Conservation (phyloP, 2,329 filamentous ascomycete species). For the Aureobasidium sp. region DNA sequence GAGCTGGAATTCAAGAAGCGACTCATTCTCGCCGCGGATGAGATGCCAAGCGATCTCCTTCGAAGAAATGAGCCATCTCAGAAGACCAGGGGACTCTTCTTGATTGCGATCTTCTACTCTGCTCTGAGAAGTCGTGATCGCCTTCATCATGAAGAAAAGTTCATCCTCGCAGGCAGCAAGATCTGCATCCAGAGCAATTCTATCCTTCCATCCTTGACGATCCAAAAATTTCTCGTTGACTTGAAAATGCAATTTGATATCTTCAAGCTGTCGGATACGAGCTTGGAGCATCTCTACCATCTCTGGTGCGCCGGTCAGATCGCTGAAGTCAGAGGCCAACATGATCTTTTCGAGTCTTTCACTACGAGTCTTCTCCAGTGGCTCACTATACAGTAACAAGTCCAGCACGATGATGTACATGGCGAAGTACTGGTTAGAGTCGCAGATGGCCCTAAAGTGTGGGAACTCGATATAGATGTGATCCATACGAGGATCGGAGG, state of each 20-base stretch:
- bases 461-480: slow-evolving; percentile 97
- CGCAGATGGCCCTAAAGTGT: slow-evolving; percentile 86
- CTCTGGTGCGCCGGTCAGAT: slow-evolving; percentile 84
- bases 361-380: slow-evolving; percentile 90
- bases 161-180: slow-evolving; percentile 88
- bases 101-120: slow-evolving; percentile 64
- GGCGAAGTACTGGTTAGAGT: slow-evolving; percentile 94
- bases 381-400: slow-evolving; percentile 91
- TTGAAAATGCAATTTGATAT: slow-evolving; percentile 95
- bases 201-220: slow-evolving; percentile 83
- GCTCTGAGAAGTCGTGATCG: slow-evolving; percentile 91
- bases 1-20: slow-evolving; percentile 86
- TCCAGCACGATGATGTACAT: slow-evolving; percentile 98
- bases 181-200: slow-evolving; percentile 81
- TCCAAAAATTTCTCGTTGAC: slow-evolving; percentile 83
- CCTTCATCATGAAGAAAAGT: slow-evolving; percentile 99
- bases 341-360: slow-evolving; percentile 98
- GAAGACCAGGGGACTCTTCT: slow-evolving; percentile 60
- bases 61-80: slow-evolving; percentile 91
- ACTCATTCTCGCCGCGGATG: slow-evolving; percentile 76
- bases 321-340: slow-evolving; percentile 96
- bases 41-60: slow-evolving; percentile 97
- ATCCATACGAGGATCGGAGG: slow-evolving; percentile 68
- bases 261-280: slow-evolving; percentile 85
- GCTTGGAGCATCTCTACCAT: slow-evolving; percentile 89